Evolutionary conservation across 345 rosid genomes (phyloP).

Genomic region (Camelina hispida): DNA sequence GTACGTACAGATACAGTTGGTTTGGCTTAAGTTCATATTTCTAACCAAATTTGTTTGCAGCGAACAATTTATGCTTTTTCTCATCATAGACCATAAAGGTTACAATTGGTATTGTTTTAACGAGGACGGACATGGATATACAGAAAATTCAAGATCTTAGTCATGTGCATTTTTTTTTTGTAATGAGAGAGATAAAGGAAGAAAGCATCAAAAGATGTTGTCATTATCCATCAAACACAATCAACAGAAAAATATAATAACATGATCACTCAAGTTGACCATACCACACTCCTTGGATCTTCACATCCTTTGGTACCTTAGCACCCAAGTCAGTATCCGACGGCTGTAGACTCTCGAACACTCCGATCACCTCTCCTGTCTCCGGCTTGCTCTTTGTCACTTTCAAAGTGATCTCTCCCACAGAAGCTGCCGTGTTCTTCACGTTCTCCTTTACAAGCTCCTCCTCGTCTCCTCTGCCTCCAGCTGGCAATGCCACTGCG

Average conservation of each 20-base stretch:
- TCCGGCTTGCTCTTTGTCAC: slow-evolving; percentile 87
- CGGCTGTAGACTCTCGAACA: slow-evolving; percentile 97
- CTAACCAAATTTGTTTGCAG: too few relatives aligned
- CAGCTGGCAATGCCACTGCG: slow-evolving; percentile 88
- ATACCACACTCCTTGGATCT: slow-evolving; percentile 96
- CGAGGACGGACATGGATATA: background rate
- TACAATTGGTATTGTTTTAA: background rate
- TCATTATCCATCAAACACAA: slow-evolving; percentile 37
- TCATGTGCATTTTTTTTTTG: slow-evolving; percentile 31
- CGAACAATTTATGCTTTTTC: background rate
- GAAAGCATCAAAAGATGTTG: slow-evolving; percentile 31
- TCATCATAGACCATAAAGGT: background rate
- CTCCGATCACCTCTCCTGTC: slow-evolving; percentile 91
- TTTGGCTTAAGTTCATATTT: background rate
- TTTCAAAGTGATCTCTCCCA: slow-evolving; percentile 81
- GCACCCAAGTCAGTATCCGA: slow-evolving; percentile 98
- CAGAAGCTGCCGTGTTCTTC: slow-evolving; percentile 70
- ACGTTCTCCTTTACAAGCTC: slow-evolving; percentile 81
- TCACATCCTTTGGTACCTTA: slow-evolving; percentile 92
- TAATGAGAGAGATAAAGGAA: background rate
- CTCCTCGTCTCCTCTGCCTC: slow-evolving; percentile 89
- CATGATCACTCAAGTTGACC: slow-evolving; percentile 78
- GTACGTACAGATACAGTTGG: too few relatives aligned
- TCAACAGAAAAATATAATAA: slow-evolving; percentile 29
- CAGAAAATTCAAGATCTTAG: background rate